These are phyloP conservation scores for Trichosporon sp. DNA, from an alignment of 1,284 basidiomycete genomes.

Conservation along the genomic window DNA sequence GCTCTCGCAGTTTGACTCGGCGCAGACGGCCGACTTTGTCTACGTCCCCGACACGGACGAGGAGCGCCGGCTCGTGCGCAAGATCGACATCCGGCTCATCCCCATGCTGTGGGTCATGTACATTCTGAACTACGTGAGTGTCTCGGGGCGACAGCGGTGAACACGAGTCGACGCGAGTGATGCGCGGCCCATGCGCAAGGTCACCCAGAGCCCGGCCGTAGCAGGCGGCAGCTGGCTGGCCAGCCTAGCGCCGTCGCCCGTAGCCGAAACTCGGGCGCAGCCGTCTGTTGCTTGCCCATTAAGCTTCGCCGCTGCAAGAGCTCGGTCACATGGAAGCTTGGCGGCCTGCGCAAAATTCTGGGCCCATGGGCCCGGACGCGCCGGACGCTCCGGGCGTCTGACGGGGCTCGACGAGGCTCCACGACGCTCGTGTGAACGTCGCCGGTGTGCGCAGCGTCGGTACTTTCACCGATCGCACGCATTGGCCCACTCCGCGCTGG, in stretches of 20 bases:
- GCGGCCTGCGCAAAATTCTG: neutral
- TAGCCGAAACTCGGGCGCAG: neutral
- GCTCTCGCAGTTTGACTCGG: neutral
- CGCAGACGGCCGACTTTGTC: neutral
- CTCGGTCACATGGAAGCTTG: neutral
- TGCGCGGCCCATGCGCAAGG: too few species aligned
- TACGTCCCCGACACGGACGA: constrained; percentile 40
- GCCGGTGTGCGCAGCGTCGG: too few species aligned
- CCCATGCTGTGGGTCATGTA: constrained; percentile 41
- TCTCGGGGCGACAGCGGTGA: neutral
- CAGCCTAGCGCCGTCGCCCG: too few species aligned
- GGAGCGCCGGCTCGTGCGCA: constrained; percentile 45
- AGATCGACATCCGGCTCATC: constrained; percentile 46
- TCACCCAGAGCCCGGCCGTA: too few species aligned
- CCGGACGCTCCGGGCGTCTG: too few species aligned
- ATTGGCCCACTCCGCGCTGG: neutral
- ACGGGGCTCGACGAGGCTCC: neutral
- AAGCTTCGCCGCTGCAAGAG: neutral
- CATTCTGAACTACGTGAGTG: constrained; percentile 20
- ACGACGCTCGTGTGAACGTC: neutral
- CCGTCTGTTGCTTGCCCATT: neutral
- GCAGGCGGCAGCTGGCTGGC: neutral
- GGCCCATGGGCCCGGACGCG: too few species aligned
- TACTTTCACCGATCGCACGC: too few species aligned
- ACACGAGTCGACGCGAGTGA: neutral